phyloP scores from a whole-genome alignment of 148 eudicot species.

The Limonium bicolor region DNA sequence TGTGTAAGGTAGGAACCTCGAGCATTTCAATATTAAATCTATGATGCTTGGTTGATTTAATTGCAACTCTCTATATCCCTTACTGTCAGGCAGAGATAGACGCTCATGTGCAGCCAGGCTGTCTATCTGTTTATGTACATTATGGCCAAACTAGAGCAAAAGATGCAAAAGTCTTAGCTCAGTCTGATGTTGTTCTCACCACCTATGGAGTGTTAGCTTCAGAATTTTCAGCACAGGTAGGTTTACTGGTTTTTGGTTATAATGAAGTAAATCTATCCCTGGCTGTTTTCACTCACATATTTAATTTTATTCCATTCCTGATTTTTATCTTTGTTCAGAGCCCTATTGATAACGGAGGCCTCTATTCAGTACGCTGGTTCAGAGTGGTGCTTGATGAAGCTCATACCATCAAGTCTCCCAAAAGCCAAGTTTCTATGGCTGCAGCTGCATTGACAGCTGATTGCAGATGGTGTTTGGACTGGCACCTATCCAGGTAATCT shows the following conservation, averaged over 20 bases:
- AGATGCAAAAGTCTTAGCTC: slow-evolving; percentile 61
- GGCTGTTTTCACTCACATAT: neutral
- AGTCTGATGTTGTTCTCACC: slow-evolving; percentile 76
- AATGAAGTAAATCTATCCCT: no score
- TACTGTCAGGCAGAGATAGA: slow-evolving; percentile 74
- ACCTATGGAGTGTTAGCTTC: slow-evolving; percentile 93
- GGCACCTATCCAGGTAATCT: slow-evolving; percentile 95
- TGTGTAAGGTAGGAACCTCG: neutral
- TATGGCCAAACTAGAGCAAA: slow-evolving; percentile 81
- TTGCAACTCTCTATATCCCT: slow-evolving; percentile 5
- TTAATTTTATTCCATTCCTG: neutral
- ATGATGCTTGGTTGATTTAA: neutral
- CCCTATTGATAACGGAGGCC: slow-evolving; percentile 59
- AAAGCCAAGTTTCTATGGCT: slow-evolving; percentile 86
- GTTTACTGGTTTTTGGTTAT: neutral
- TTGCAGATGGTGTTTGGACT: slow-evolving; percentile 94
- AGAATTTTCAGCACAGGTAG: slow-evolving; percentile 78
- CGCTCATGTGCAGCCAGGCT: slow-evolving; percentile 72
- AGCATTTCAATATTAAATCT: neutral
- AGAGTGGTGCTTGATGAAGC: slow-evolving; percentile 98
- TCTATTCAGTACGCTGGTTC: slow-evolving; percentile 74
- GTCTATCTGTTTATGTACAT: slow-evolving; percentile 70
- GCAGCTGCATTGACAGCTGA: slow-evolving; percentile 76
- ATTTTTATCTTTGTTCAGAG: slow-evolving; percentile 27
- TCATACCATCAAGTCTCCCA: slow-evolving; percentile 80